These are phyloP conservation scores for Backusella mclennaniae DNA, from an alignment of 192 early-diverging fungal species.

Conservation along the genomic window DNA sequence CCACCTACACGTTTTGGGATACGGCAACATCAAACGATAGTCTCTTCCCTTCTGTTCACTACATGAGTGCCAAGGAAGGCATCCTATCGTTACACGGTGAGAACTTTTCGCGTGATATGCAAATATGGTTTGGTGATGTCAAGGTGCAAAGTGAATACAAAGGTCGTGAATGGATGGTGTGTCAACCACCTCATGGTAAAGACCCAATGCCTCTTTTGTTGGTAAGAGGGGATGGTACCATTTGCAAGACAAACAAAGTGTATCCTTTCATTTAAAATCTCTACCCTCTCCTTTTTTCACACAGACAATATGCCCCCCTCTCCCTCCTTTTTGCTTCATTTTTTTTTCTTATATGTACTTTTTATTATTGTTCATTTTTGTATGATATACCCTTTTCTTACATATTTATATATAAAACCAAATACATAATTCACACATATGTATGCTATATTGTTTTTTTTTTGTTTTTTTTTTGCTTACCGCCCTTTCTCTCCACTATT, in stretches of 20 bases:
- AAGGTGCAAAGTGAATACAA: constrained; percentile 49
- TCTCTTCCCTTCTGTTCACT: constrained; percentile 39
- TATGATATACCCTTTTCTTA: constrained; percentile 6
- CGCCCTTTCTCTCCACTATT: not conserved
- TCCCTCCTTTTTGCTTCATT: not conserved
- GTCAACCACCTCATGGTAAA: constrained; percentile 32
- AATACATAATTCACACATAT: not conserved
- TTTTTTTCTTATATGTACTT: not conserved
- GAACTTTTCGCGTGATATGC: constrained; percentile 69
- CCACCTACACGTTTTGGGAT: constrained; percentile 20
- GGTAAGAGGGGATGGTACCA: constrained; percentile 38
- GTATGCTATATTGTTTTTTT: not conserved
- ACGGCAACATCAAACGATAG: constrained; percentile 21
- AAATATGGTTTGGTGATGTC: constrained; percentile 70
- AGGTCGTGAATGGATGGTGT: constrained; percentile 44
- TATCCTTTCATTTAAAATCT: constrained; percentile 20
- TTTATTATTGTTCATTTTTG: not conserved
- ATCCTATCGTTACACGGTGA: constrained; percentile 64
- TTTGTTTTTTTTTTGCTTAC: not conserved
- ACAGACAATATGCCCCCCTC: not conserved
- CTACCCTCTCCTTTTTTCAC: not conserved
- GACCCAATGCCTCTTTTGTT: constrained; percentile 32
- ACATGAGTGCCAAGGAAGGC: constrained; percentile 21
- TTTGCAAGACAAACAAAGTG: constrained; percentile 36
- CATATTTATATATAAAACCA: not conserved